These are phyloP conservation scores for Fusarium armeniacum DNA, from an alignment of 2,329 filamentous ascomycete genomes.

Conservation along the genomic window DNA sequence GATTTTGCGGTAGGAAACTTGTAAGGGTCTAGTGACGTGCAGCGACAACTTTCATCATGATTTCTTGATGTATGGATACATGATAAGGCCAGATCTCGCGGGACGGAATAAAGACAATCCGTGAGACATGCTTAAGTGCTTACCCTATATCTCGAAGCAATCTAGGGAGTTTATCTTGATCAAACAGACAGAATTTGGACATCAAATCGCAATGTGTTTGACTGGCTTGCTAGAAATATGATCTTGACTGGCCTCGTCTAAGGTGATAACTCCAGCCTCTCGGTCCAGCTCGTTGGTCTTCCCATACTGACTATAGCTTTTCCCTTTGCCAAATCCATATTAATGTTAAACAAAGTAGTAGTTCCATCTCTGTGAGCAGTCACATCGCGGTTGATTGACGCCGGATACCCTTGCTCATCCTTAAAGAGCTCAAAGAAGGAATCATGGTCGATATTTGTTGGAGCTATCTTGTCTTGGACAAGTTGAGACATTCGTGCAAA, in stretches of 20 bases:
- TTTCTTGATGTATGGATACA: conserved; percentile 31
- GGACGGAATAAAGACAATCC: conserved; percentile 39
- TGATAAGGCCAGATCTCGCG: conserved; percentile 50
- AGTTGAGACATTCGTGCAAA: conserved; percentile 26
- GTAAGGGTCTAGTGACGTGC: conserved; percentile 23
- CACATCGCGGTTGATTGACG: conserved; percentile 34
- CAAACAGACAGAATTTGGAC: rapidly evolving
- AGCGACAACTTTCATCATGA: conserved; percentile 44
- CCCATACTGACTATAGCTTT: conserved; percentile 28
- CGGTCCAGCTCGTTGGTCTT: conserved; percentile 26
- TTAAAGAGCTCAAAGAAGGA: conserved; percentile 40
- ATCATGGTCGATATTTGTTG: neutral
- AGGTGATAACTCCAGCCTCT: conserved; percentile 21
- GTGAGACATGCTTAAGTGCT: neutral
- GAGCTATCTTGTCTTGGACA: neutral
- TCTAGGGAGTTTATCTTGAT: too few relatives aligned
- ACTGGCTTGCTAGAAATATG: neutral
- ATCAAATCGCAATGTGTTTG: neutral
- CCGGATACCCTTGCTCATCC: conserved; percentile 41
- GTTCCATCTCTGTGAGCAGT: neutral
- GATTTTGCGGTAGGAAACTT: conserved; percentile 40
- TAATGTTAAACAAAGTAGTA: conserved; percentile 42
- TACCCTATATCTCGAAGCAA: conserved; percentile 24
- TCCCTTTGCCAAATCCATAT: conserved; percentile 31
- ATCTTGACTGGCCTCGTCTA: neutral